These are phyloP conservation scores for Xanthoceras sorbifolium DNA, from an alignment of 345 rosid species.

Conservation along the genomic window DNA sequence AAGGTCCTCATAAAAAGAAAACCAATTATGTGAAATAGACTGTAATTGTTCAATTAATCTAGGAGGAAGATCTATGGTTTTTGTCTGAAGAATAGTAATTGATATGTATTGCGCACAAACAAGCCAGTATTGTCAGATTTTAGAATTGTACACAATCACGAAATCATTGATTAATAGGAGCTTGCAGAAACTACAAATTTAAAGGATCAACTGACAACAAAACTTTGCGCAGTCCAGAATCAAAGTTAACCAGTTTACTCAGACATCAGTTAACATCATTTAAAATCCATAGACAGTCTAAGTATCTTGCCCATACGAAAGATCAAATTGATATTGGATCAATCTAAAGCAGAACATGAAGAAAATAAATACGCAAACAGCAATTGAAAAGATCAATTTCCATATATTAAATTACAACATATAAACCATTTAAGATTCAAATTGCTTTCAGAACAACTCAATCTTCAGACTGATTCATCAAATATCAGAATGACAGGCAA, in stretches of 20 bases:
- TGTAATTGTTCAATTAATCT: neutral
- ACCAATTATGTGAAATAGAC: slow-evolving; percentile 2
- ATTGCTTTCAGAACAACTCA: neutral
- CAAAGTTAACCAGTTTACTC: neutral
- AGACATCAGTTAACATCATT: neutral
- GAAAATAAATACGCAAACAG: neutral
- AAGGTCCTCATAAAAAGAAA: neutral
- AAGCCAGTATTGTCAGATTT: neutral
- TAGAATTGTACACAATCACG: neutral
- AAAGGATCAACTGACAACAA: slow-evolving; percentile 9
- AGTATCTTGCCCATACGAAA: neutral
- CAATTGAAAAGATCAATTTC: neutral
- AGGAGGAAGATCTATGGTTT: slow-evolving; percentile 1
- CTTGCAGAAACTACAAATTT: neutral
- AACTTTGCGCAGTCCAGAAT: neutral
- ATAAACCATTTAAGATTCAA: neutral
- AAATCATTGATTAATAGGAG: neutral
- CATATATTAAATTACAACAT: neutral
- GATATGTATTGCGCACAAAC: neutral
- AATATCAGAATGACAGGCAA: neutral
- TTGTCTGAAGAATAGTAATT: slow-evolving; percentile 5
- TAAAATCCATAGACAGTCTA: neutral
- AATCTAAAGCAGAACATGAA: neutral
- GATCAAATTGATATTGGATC: neutral
- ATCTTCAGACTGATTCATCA: neutral